These are phyloP conservation scores for Irineochytrium annulatum DNA, from an alignment of 192 early-diverging fungal genomes.

Conservation along the genomic window DNA sequence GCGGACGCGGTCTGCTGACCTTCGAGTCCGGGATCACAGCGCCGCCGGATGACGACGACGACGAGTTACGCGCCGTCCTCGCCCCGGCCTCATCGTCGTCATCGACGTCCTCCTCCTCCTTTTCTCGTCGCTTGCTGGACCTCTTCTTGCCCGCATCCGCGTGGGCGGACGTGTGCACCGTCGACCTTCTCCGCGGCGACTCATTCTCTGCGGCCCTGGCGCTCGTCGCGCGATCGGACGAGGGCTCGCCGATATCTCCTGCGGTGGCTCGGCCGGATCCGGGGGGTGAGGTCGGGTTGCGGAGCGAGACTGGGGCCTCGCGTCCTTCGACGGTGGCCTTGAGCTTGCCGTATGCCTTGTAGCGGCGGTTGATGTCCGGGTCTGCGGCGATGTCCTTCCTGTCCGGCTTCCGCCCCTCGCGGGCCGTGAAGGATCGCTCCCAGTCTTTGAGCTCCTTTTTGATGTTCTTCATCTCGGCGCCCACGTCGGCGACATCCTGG, in stretches of 20 bases:
- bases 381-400: slow-evolving; percentile 50
- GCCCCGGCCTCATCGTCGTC: too few relatives aligned
- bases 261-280: too few relatives aligned
- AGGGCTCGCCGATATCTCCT: too few relatives aligned
- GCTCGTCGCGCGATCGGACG: slow-evolving; percentile 2
- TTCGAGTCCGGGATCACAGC: neutral
- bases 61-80: too few relatives aligned
- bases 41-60: too few relatives aligned
- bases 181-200: neutral
- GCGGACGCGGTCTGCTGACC: neutral
- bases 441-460: slow-evolving; percentile 56
- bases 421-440: slow-evolving; percentile 43
- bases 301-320: too few relatives aligned
- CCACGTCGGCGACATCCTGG: too few relatives aligned
- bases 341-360: slow-evolving; percentile 53
- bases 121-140: neutral
- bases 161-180: too few relatives aligned
- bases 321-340: slow-evolving; percentile 26
- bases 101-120: neutral
- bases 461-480: slow-evolving; percentile 37
- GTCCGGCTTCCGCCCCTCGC: slow-evolving; percentile 49
- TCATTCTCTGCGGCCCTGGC: slow-evolving; percentile 2
- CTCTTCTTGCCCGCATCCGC: neutral
- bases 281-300: too few relatives aligned
- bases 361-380: slow-evolving; percentile 34